These are phyloP conservation scores for Oryza punctata DNA, from an alignment of 176 grass and related monocot species.

Conservation along the genomic window DNA sequence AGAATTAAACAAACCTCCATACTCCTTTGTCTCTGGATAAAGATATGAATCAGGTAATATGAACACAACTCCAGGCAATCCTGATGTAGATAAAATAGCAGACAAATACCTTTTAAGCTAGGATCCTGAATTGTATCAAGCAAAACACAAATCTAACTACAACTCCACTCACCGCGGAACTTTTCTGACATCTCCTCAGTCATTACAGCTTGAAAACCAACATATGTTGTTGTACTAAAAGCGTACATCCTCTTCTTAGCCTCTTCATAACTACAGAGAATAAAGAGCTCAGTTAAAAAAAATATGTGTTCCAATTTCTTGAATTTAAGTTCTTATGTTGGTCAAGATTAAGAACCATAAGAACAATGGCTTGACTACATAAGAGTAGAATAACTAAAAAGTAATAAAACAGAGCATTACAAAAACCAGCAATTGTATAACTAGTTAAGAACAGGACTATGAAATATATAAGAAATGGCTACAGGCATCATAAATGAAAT, in stretches of 20 bases:
- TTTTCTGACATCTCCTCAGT: slow-evolving; percentile 96
- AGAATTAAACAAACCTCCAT: slow-evolving; percentile 72
- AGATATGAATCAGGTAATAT: slow-evolving; percentile 93
- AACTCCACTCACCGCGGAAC: slow-evolving; percentile 59
- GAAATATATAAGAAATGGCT: not conserved
- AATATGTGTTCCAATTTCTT: slow-evolving; percentile 14
- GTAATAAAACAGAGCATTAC: not conserved
- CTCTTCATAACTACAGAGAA: slow-evolving; percentile 74
- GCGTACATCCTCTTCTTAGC: slow-evolving; percentile 95
- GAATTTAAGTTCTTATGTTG: slow-evolving; percentile 5
- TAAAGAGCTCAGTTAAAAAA: slow-evolving; percentile 19
- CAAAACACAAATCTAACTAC: not conserved
- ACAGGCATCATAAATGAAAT: not conserved
- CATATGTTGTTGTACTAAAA: slow-evolving; percentile 85
- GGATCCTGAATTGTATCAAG: not conserved
- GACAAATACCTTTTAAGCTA: not conserved
- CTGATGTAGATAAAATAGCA: slow-evolving; percentile 50
- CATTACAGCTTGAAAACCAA: slow-evolving; percentile 91
- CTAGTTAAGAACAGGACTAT: not conserved
- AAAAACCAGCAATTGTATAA: not conserved
- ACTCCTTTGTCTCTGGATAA: slow-evolving; percentile 91
- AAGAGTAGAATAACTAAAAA: not conserved
- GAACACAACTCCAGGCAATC: slow-evolving; percentile 95
- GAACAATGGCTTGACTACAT: not conserved
- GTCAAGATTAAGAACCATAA: slow-evolving; percentile 12